Evolutionary conservation across 2,329 filamentous ascomycete genomes (phyloP), one percentile per base, ranked within the genome.

Genomic region (Fusarium sp.): DNA sequence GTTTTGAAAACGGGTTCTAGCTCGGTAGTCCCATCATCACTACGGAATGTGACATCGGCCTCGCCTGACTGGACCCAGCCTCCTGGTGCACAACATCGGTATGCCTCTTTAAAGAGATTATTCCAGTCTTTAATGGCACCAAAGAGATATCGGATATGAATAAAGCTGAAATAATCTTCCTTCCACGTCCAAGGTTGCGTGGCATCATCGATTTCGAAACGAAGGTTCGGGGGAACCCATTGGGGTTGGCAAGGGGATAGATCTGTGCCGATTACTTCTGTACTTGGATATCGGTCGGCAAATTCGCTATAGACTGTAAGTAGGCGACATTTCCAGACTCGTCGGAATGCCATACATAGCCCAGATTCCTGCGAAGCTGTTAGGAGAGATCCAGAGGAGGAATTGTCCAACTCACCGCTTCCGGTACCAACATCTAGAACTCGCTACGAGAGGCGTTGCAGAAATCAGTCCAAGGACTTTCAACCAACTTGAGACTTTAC

Each of bases 401-500:
- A 15, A 46, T 0, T 2, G 7, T 18, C 6, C 4, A 0, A n/a
- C 32, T 46, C 10, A 59, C 60, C 60, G 13, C 60, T 62, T 13
- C 60, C 60, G 3, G 60, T 62, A 19, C 52, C 52, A 32, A 62
- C 60, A 46, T 62, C 60, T 6, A 62, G 6, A 16, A 59, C 60
- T 25, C 21, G 40, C 60, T 62, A 4, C 7, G 2, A 10, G 15
- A 43, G 8, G 6, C 3, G 10, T 15, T 9, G 1, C 2, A 21
- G 5, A 2, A 6, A 9, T 61, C 6, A 61, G 5, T 4, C 12
- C 1, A 30, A 1, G 1, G 15, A 6, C 18, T n/a, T 10, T 6
- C 4, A 11, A 0, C 2, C 2, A 15, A 8, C 3, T 16, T 19
- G 1, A 1, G 0, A 1, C 1, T 4, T 19, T 4, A 1, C 1